Evolutionary conservation across 805 yeast genomes (phyloP), one percentile per base, ranked within the genome.

Genomic region (Sugiyamaella qingdaonensis): DNA sequence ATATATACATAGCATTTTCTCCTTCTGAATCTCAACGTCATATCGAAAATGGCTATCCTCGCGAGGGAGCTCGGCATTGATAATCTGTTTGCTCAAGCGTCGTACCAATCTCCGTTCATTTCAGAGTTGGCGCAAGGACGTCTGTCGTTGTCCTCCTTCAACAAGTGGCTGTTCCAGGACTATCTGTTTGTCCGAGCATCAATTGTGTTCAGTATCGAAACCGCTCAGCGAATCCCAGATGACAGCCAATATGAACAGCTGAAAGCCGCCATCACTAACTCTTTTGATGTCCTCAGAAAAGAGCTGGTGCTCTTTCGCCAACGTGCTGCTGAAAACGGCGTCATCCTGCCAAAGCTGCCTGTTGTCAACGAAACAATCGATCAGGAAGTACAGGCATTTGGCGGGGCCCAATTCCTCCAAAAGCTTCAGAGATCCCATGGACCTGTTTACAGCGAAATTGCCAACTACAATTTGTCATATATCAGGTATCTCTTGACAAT

Each of bases 151-250:
- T 11, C 11, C 13, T 21, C 14, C 13, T 49, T 49, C 48, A 49
- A 49, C 36, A 49, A 29, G n/a, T 49, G 52, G 52, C 42, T 49
- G 16, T 49, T 29, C 34, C 52, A 49, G 29, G 52, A 49, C 42
- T 49, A 49, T 42, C 36, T 49, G 33, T 49, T 32, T 49, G 52
- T 49, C 9, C 27, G 52, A 10, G 16, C 37, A 13, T 34, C 48
- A 13, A 27, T 49, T 33, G 48, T 32, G 8, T 18, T 31, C 10
- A 48, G 42, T 18, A 32, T 42, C 33, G 42, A 32, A 21, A 13
- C 14, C 2, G 51, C 19, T 2, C 5, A 5, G 11, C 46, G 52
- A 5, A 49, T 49, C 32, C 48, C 52, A 3, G 19, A 29, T 21
- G 42, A 42, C 2, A 11, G 19, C 3, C 33, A 18, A n/a, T 18